Evolutionary conservation across 192 early-diverging fungal genomes (phyloP), one percentile per base, ranked within the genome.

Genomic region (Backusella liffmaniae): DNA sequence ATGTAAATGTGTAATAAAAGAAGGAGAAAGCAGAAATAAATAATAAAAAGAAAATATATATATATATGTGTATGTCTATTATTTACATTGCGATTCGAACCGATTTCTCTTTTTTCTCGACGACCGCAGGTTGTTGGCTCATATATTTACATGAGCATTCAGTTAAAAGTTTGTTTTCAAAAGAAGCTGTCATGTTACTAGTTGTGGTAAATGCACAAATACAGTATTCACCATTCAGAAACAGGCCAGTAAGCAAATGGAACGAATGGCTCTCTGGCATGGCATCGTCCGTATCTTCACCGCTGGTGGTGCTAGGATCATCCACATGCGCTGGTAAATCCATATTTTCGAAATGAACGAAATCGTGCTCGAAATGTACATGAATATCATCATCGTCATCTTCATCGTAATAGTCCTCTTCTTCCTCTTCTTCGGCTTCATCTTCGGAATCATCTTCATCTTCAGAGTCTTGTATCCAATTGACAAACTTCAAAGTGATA

Each of bases 401-500:
- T n/a, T 71, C 70, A 49, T 71, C 70, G 7, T 39, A 39, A 12
- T 39, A 39, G 10, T 39, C 10, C 37, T 29, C 69, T 30, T 70
- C 69, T 42, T 70, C 68, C 13, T 41, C 36, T 70, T 42, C 29
- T 18, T 71, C 69, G 0, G 13, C 39, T 30, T 76, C 70, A 4
- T 81, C 77, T 23, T 73, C 74, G 10, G 37, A 39, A 39, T 39
- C 37, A 2, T 83, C 81, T 51, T 81, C 82, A 23, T 71, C 76
- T n/a, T 44, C 23, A 39, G 37, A 34, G 15, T 30, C 36, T 56
- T 85, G 78, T 23, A 85, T 71, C 77, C 78, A 85, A 44, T 82
- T 78, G 15, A 76, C 78, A 76, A 85, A 85, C 35, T 72, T 75
- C n/a, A 70, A 67, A 42, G 77, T 76, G 41, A 76, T 72, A 15